A percentile compares a stretch with the other conserved stretches of the same genome.
Evolutionary conservation across 176 grass and related monocot genomes (phyloP).

Genomic region (Metroxylon sagu): DNA sequence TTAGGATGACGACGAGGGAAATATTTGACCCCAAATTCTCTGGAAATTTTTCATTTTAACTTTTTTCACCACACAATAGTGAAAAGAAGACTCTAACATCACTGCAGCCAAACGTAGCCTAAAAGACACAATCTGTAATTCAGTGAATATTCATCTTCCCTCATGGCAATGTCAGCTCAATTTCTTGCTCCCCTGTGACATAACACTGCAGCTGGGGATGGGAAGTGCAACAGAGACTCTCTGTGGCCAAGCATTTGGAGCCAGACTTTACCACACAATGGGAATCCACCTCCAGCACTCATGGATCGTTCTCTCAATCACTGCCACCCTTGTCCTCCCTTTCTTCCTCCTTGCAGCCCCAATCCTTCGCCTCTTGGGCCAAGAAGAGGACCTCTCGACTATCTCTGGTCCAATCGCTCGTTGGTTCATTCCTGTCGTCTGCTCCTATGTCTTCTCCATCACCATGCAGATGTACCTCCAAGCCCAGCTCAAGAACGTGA

Average conservation of each 20-base stretch:
- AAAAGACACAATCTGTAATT: too few relatives aligned
- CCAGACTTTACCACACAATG: conserved; percentile 24
- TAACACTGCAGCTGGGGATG: conserved; percentile 12
- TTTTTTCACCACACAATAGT: too few relatives aligned
- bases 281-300: conserved; percentile 37
- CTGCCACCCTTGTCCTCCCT: conserved; percentile 14
- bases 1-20: too few relatives aligned
- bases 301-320: conserved; percentile 26
- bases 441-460: conserved; percentile 13
- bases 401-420: conserved; percentile 8
- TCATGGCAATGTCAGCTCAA: conserved; percentile 29
- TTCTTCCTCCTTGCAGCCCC: conserved; percentile 23
- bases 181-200: neutral
- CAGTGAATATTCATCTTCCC: neutral
- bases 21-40: too few relatives aligned
- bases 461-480: conserved; percentile 30
- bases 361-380: conserved; percentile 24
- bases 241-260: conserved; percentile 41
- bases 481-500: conserved; percentile 32
- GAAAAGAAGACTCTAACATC: too few relatives aligned
- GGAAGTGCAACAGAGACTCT: conserved; percentile 38
- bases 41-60: too few relatives aligned
- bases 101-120: too few relatives aligned
- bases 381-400: conserved; percentile 12
- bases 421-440: conserved; percentile 31